phyloP scores from a whole-genome alignment of 768 basidiomycete species.

The Serendipita sp. region DNA sequence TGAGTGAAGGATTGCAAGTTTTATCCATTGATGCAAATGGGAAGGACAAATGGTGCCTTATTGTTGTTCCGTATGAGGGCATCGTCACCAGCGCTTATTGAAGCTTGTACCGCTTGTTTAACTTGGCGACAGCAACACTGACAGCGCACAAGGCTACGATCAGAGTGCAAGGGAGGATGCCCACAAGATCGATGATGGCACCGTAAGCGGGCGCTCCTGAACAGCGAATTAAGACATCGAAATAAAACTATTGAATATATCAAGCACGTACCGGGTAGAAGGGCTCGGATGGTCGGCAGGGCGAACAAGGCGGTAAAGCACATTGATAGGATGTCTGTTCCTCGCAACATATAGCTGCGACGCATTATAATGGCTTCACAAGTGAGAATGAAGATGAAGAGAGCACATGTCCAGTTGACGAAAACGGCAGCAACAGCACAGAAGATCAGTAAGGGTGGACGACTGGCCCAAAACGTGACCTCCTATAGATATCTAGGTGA shows the following conservation, averaged over 20 bases:
- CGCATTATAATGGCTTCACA: neutral
- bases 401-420: neutral
- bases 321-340: neutral
- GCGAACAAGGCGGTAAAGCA: conserved; percentile 2
- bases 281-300: neutral
- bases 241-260: no score
- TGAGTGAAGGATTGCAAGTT: no score
- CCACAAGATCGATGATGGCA: neutral
- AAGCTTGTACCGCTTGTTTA: neutral
- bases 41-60: no score
- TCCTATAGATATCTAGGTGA: neutral
- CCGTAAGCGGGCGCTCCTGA: neutral
- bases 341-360: neutral
- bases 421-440: neutral
- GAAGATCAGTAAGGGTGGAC: neutral
- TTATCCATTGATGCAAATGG: no score
- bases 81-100: neutral
- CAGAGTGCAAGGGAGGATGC: neutral
- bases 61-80: no score
- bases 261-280: neutral
- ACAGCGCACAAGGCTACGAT: neutral
- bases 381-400: conserved; percentile 5
- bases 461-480: neutral
- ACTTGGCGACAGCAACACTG: neutral
- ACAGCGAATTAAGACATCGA: no score